phyloP scores from a whole-genome alignment of 140 eudicot species.

The Senecio squalidus region DNA sequence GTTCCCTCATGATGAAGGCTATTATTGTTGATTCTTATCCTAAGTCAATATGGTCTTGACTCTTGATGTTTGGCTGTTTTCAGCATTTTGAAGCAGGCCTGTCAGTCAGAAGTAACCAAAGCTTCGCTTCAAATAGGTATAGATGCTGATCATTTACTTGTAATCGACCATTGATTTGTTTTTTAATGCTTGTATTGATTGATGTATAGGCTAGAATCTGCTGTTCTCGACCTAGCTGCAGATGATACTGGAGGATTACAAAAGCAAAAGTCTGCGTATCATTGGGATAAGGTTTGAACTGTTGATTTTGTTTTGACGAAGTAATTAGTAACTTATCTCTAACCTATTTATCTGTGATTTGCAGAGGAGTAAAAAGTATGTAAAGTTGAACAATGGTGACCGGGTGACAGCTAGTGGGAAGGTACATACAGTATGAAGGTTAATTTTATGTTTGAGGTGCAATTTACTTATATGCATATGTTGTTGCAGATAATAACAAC shows the following conservation, averaged over 20 bases:
- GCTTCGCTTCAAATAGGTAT: slow-evolving; percentile 77
- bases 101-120: slow-evolving; percentile 58
- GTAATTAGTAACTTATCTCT: slow-evolving; percentile 2
- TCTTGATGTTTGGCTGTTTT: slow-evolving; percentile 17
- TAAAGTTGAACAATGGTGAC: slow-evolving; percentile 89
- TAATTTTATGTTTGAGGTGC: neutral
- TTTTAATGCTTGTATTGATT: slow-evolving; percentile 1
- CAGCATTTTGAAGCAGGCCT: slow-evolving; percentile 97
- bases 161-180: neutral
- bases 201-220: slow-evolving; percentile 66
- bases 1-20: neutral
- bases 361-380: slow-evolving; percentile 88
- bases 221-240: slow-evolving; percentile 83
- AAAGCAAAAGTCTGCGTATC: slow-evolving; percentile 67
- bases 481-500: slow-evolving; percentile 52
- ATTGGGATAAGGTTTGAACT: slow-evolving; percentile 87
- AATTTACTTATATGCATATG: neutral
- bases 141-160: slow-evolving; percentile 6
- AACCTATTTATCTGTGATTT: slow-evolving; percentile 20
- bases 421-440: slow-evolving; percentile 34
- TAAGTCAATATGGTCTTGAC: too few species aligned
- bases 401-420: slow-evolving; percentile 96
- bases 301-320: neutral
- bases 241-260: slow-evolving; percentile 76
- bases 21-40: too few species aligned